Base-by-base conservation (phyloP, 345 rosid species). In the Melaleuca alternifolia region DNA sequence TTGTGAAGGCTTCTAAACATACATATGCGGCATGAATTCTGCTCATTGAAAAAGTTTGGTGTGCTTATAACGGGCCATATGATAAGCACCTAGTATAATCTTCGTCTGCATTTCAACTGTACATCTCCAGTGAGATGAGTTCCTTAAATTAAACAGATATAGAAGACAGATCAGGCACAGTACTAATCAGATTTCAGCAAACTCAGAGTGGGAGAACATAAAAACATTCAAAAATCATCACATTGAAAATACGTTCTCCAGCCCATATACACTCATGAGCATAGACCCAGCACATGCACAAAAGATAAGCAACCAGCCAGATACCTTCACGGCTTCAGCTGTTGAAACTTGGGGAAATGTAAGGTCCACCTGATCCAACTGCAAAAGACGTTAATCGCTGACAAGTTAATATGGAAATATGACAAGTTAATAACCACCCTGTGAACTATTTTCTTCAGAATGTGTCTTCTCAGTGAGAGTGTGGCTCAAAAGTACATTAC, bases 291-390 rank as follows among this genome's bases (percentile, higher is more conserved):
- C 44, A 85, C 37, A 61, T 79, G 54, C 85, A 50, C 84, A 87
- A 83, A 54, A 23, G 28, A 37, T 61, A 56, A 87, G 53, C 86
- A 54, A 77, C 65, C 41, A 52, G 84, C 51, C 81, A 16, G 71
- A 90, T 87, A 94, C 99, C 98, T 93, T 94, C 50, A 87, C 52
- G 59, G 88, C 86, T 85, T 91, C 93, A 84, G 84, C n/a, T 41
- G 85, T 87, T 75, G 90, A 85, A 88, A 90, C 87, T 82, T 84
- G 89, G 88, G 96, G 95, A 90, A 94, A 94, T 86, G 96, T 94
- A 89, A 92, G 81, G 62, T 90, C 98, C 88, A 85, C 92, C 81
- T 86, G 88, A 90, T 93, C 95, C 92, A 95, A 90, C 99, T 96
- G 96, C 94, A 92, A 54, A 89, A 87, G 84, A 62, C 51, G 50